Percentiles rank a stretch among this genome's conserved stretches.
These are phyloP conservation scores for Haplosporangium gracile DNA, from an alignment of 192 early-diverging fungal species.

Conservation along the genomic window DNA sequence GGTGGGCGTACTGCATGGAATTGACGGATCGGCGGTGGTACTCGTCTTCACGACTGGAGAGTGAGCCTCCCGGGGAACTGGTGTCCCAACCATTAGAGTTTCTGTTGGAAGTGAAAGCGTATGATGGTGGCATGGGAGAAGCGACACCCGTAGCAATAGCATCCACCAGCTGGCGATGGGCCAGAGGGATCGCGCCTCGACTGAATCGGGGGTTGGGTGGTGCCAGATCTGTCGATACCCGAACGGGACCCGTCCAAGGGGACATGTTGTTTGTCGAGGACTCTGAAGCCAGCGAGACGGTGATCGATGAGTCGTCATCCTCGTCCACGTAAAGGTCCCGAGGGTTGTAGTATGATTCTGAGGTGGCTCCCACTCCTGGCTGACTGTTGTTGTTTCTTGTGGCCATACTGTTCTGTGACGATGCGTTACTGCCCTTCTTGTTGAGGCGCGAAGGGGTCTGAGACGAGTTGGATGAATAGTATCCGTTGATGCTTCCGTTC, in stretches of 20 bases:
- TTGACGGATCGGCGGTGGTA: slow-evolving; percentile 46
- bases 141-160: not conserved
- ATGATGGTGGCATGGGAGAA: not conserved
- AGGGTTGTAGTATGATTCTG: slow-evolving; percentile 39
- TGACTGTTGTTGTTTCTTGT: not conserved
- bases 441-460: slow-evolving; percentile 19
- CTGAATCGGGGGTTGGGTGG: slow-evolving; percentile 51
- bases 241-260: slow-evolving; percentile 36
- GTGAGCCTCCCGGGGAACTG: slow-evolving; percentile 40
- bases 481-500: slow-evolving; percentile 38
- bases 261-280: slow-evolving; percentile 22
- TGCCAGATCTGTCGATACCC: slow-evolving; percentile 32
- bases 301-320: slow-evolving; percentile 31
- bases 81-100: slow-evolving; percentile 40
- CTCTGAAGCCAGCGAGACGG: slow-evolving; percentile 31
- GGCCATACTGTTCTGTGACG: slow-evolving; percentile 26
- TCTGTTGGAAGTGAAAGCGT: not conserved
- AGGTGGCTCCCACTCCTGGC: not conserved
- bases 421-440: slow-evolving; percentile 40
- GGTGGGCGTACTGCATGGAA: slow-evolving; percentile 43
- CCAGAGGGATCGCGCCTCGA: slow-evolving; percentile 42
- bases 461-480: slow-evolving; percentile 39
- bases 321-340: slow-evolving; percentile 41
- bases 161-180: slow-evolving; percentile 46
- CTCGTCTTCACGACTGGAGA: slow-evolving; percentile 42